phyloP scores from a whole-genome alignment of 345 rosid genomes.

The Mercurialis annua region DNA sequence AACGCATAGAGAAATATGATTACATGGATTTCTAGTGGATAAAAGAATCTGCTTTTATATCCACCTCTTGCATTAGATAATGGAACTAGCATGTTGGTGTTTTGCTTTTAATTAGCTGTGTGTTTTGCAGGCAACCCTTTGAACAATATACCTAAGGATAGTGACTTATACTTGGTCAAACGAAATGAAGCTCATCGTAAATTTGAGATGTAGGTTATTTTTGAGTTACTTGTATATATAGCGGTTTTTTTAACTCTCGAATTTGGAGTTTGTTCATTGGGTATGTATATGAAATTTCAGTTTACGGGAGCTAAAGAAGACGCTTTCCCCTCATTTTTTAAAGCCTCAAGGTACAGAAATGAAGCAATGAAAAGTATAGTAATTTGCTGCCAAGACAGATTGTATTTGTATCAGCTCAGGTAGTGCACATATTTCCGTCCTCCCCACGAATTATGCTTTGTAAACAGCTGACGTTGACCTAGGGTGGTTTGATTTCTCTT shows the following conservation, averaged over 20 bases:
- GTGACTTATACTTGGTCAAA: slow-evolving; percentile 66
- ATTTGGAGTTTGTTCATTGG: background rate
- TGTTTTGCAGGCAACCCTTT: slow-evolving; percentile 52
- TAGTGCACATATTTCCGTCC: background rate
- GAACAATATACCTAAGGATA: slow-evolving; percentile 73
- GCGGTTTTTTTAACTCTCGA: background rate
- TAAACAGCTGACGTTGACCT: slow-evolving; percentile 1
- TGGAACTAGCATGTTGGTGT: background rate
- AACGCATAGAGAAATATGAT: background rate
- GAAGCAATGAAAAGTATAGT: background rate
- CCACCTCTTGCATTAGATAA: background rate
- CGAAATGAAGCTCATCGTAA: slow-evolving; percentile 70
- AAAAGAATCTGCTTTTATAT: background rate
- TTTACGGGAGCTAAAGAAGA: slow-evolving; percentile 77
- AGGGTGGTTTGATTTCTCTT: background rate
- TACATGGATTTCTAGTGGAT: background rate
- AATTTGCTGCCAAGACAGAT: background rate
- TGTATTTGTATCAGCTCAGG: background rate
- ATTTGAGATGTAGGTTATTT: slow-evolving; percentile 70
- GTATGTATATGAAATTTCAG: slow-evolving; percentile 38
- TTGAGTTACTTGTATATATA: slow-evolving; percentile 18
- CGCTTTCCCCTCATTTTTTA: slow-evolving; percentile 59
- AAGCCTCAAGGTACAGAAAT: slow-evolving; percentile 23
- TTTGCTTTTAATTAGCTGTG: slow-evolving; percentile 6
- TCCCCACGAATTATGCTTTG: background rate